Base-by-base conservation (phyloP, 768 basidiomycete species). In the Mycena chlorophos region DNA sequence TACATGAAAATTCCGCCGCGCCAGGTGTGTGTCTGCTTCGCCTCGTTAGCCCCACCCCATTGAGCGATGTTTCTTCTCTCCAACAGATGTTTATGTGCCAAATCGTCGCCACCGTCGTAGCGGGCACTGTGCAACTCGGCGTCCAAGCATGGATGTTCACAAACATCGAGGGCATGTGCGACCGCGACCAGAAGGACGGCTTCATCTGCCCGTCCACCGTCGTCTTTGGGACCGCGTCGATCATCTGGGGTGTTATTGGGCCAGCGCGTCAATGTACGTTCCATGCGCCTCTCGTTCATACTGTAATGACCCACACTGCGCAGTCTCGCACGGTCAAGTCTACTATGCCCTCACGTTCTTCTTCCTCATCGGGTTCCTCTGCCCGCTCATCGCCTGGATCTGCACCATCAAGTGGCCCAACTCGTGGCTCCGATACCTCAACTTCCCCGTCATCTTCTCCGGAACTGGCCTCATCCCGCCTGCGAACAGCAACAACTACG, bases 331-430 rank as follows among this genome's bases (percentile, higher is more conserved):
- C 17, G 88, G 87, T 13, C 80, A 83, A 65, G 72, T 84, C 17
- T 87, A 87, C 69, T 78, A 79, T 55, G 74, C 74, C 8, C 77
- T 91, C n/a, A 65, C 79, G 2, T 84, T 84, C 68, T 91, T 89
- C 74, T 94, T 94, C 87, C 79, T 91, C 54, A 65, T 88, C 53
- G 92, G 92, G 17, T 79, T 84, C 47, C 10, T 85, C 48, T 77
- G 80, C 49, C 91, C 91, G 0, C 27, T 79, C 53, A 51, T 80
- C 45, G 75, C 79, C 34, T 91, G 79, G 65, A 57, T 84, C 57
- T 63, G 86, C 54, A 72, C 77, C 49, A 70, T 76, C 63, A 80
- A 75, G 64, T 93, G 78, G 74, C 87, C 89, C 20, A 81, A 86
- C 54, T 76, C 78, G 65, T 80, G 76, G 63, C 63, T 84, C 47